Base-by-base conservation (phyloP, 2,329 filamentous ascomycete genomes). In the Clonostachys rosea region DNA sequence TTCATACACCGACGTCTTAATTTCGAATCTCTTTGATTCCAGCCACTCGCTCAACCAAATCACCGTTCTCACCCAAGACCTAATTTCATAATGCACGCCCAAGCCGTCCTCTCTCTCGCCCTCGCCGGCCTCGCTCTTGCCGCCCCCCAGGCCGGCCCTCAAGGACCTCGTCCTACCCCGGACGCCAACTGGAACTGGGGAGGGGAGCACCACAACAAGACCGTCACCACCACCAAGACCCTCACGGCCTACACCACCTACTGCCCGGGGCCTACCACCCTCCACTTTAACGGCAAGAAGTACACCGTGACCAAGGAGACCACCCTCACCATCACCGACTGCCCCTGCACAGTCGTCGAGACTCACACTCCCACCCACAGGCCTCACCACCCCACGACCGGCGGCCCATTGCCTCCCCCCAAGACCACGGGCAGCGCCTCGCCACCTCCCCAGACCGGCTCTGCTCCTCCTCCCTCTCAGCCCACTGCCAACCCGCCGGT, bases 291-390 rank as follows among this genome's bases (percentile, higher is more conserved):
- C 57, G 63, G 65, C 58, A 70, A 74, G 61, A 67, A 67, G 43
- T 83, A 78, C 69, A 73, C 75, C 43, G 71, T 81, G 55, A 76
- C 73, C 45, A 67, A 72, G 60, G 71, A 79, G 50, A 65, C 77
- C 55, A 75, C 74, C 47, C 63, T 82, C 53, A 81, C 75, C 56
- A 73, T 84, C 47, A 71, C 68, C 36, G 66, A 78, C 60, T 79
- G 76, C 64, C 74, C 75, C 49, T 79, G 75, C 68, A 77, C 75
- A 41, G 50, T 67, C 45, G 53, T 57, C 47, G 57, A 65, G 62
- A 62, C 61, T 52, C 49, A 55, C 39, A 51, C 66, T 39, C 58
- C 12, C 16, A 40, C 16, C 9, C 34, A n/a, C 33, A 24, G 33
- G 16, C 13, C 35, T 33, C 24, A 30, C 24, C 24, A 30, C 24